Base-by-base conservation (phyloP, 2,329 filamentous ascomycete species). In the Camptophora hylomeconis region DNA sequence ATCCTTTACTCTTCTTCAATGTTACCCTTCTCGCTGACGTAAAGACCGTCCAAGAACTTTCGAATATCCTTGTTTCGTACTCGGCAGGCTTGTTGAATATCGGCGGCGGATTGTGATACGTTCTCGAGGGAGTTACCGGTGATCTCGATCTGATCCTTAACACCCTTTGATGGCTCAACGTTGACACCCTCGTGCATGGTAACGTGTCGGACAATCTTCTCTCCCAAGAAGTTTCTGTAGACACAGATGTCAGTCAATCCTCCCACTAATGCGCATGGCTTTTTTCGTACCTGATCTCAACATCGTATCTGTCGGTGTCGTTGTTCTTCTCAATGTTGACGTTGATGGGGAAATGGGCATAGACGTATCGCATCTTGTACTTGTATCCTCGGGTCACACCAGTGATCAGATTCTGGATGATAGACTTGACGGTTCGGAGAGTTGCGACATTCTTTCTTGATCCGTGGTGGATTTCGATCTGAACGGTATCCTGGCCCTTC, bases 341-440 rank as follows among this genome's bases (percentile, higher is more conserved):
- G 75, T 98, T 98, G 83, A 98, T 98, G 67, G 89, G 89, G 61
- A 98, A 98, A 79, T 98, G 89, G 61, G 89, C 89, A 65, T 98
- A 98, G 66, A 98, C 89, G 72, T 98, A 98, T 57, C 92, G 83
- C 87, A 98, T 95, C 82, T 98, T 98, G 80, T 98, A 98, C 72
- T 92, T 92, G 82, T 80, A 98, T 51, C 89, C 89, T 73, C 87
- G 92, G 62, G 89, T 98, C 49, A 98, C 89, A 64, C 89, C 89
- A 54, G 86, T 77, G 65, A 98, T 81, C 68, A 98, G 63, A 80
- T 98, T 98, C 75, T 92, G 82, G 74, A 98, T 92, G 66, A 95
- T 65, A 47, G 87, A 87, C 58, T 84, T 83, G 69, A 98, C 89
- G 56, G 89, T 98, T 55, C 89, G 84, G 65, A 98, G 84, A 50